A percentile compares a stretch with the other conserved stretches of the same genome.
Conservation (phyloP, 2,329 filamentous ascomycete genomes). For the Colletotrichum scovillei region DNA sequence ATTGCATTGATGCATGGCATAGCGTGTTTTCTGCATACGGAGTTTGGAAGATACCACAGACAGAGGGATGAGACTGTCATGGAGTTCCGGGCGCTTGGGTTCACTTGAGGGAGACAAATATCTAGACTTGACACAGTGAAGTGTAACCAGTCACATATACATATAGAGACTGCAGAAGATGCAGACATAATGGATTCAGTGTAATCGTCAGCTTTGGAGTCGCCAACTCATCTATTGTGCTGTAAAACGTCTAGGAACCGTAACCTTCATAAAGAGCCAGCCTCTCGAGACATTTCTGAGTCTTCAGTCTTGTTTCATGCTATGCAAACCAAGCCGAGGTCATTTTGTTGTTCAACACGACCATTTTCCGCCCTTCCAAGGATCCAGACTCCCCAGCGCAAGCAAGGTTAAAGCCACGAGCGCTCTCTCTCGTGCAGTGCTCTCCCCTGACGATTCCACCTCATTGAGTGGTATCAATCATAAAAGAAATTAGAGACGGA, state of each 20-base stretch:
- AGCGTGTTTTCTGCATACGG: slow-evolving; percentile 14
- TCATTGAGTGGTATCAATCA: not conserved
- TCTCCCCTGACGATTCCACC: not conserved
- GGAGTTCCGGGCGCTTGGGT: not conserved
- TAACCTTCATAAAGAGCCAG: slow-evolving; percentile 33
- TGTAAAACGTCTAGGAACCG: slow-evolving; percentile 35
- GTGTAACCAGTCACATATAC: not conserved
- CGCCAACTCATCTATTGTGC: slow-evolving; percentile 37
- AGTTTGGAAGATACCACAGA: slow-evolving; percentile 33
- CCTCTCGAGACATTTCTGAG: slow-evolving; percentile 18
- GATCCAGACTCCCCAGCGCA: slow-evolving; percentile 32
- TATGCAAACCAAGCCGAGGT: slow-evolving; percentile 32
- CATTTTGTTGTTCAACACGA: slow-evolving; percentile 2
- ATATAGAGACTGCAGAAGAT: not conserved
- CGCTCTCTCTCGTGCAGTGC: slow-evolving; percentile 4
- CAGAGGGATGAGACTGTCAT: not conserved
- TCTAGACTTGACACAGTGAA: not conserved
- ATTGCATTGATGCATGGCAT: slow-evolving; percentile 15
- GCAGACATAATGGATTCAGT: slow-evolving; percentile 14
- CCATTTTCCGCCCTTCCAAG: slow-evolving; percentile 21
- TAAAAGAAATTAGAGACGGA: not conserved
- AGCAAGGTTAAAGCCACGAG: not conserved
- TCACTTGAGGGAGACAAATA: not conserved
- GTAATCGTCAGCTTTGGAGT: slow-evolving; percentile 30
- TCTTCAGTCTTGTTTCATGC: slow-evolving; percentile 26